Evolutionary conservation across 179 eudicot species (phyloP).

Genomic region (Beta macrorhiza): DNA sequence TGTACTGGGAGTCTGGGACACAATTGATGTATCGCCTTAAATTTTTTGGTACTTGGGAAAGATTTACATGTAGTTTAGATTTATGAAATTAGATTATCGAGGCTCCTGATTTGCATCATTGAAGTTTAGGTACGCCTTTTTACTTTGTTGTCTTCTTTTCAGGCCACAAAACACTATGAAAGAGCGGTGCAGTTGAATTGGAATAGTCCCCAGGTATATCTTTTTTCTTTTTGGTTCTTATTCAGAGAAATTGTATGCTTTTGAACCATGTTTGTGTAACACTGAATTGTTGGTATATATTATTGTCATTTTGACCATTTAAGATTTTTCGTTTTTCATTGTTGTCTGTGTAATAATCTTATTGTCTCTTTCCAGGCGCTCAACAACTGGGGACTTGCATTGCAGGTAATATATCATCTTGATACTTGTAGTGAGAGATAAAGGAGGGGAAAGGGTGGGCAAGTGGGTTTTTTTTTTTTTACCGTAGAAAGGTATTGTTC

Average conservation of each 20-base stretch:
- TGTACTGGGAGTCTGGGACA: background rate
- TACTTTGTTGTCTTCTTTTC: conserved; percentile 28
- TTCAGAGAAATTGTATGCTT: background rate
- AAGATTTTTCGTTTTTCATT: background rate
- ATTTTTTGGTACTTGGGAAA: background rate
- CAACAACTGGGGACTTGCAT: conserved; percentile 98
- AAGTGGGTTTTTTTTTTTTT: background rate
- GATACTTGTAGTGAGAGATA: background rate
- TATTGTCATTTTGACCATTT: background rate
- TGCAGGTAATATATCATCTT: conserved; percentile 59
- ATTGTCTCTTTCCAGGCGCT: conserved; percentile 66
- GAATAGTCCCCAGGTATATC: conserved; percentile 93
- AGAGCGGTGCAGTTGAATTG: conserved; percentile 90
- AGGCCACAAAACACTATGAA: conserved; percentile 88
- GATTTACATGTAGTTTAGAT: background rate
- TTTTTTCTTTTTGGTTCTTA: background rate
- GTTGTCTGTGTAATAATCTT: conserved; percentile 12
- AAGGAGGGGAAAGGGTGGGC: background rate
- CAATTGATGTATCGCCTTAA: background rate
- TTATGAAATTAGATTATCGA: background rate
- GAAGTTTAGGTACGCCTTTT: too few species aligned
- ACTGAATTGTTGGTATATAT: background rate
- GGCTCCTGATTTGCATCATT: background rate
- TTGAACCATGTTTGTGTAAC: background rate
- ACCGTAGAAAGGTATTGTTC: conserved; percentile 3